phyloP scores from a whole-genome alignment of 257 asterid species.

The Salvia miltiorrhiza region DNA sequence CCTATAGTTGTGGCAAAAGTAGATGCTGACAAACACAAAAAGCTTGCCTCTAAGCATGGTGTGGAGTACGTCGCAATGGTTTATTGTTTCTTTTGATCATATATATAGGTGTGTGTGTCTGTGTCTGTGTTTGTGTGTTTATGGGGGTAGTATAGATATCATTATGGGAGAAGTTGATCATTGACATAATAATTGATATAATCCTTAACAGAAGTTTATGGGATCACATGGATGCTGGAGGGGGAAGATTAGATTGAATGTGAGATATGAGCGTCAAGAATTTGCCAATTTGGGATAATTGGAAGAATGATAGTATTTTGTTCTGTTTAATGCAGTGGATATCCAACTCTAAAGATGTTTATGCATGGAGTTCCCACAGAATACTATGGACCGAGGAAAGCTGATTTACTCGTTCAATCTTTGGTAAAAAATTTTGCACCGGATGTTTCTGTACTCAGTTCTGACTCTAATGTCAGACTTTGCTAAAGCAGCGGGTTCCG shows the following conservation, averaged over 20 bases:
- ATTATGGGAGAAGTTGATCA: too few species aligned
- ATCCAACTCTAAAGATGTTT: slow-evolving; percentile 80
- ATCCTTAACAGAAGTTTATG: too few species aligned
- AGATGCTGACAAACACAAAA: slow-evolving; percentile 79
- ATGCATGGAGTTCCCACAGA: slow-evolving; percentile 85
- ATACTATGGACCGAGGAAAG: slow-evolving; percentile 77
- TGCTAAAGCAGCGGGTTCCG: slow-evolving; percentile 60
- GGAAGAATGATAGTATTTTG: slow-evolving; percentile 2
- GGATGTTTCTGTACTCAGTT: slow-evolving; percentile 61
- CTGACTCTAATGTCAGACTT: slow-evolving; percentile 65
- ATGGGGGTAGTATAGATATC: too few species aligned
- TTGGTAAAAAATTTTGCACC: slow-evolving; percentile 75
- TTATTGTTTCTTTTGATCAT: not conserved
- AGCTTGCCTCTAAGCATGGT: slow-evolving; percentile 64
- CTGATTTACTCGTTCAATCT: slow-evolving; percentile 60
- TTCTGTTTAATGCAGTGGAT: slow-evolving; percentile 67
- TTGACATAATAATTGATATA: too few species aligned
- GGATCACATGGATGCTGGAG: too few species aligned
- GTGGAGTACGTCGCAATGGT: slow-evolving; percentile 56
- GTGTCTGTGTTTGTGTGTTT: not conserved
- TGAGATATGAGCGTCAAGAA: not conserved
- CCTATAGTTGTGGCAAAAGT: slow-evolving; percentile 82
- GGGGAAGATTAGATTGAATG: not conserved
- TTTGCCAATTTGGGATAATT: not conserved
- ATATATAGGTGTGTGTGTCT: too few species aligned